Conservation (phyloP, 2,329 filamentous ascomycete genomes). For the Sclerotiophoma versabilis region DNA sequence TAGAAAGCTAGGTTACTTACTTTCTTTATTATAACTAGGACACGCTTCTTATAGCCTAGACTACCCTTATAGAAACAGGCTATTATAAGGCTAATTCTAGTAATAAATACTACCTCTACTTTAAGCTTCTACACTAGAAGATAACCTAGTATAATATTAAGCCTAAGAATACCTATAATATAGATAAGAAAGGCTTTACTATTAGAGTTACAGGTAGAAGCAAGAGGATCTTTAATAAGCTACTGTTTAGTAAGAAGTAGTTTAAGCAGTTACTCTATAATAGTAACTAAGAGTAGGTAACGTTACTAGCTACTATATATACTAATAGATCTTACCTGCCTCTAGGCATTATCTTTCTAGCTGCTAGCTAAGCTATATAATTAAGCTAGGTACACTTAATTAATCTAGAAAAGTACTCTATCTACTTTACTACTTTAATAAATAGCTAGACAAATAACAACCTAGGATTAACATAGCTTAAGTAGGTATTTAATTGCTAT, state of each 20-base stretch:
- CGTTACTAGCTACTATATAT: background rate
- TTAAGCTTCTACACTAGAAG: background rate
- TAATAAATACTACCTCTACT: background rate
- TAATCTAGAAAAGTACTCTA: background rate
- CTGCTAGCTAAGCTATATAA: background rate
- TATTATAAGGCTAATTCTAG: constrained; percentile 18
- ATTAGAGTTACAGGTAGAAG: background rate
- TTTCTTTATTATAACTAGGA: constrained; percentile 25
- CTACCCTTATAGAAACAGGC: constrained; percentile 18
- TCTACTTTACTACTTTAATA: background rate
- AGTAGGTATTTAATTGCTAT: background rate
- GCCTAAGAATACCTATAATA: background rate
- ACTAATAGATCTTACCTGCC: background rate
- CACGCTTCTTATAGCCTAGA: too few species aligned
- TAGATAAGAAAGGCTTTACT: background rate
- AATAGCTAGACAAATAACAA: background rate
- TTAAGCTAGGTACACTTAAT: background rate
- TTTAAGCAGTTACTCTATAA: background rate
- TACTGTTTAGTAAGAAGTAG: background rate
- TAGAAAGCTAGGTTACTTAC: constrained; percentile 23
- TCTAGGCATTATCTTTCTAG: background rate
- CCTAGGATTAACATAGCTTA: background rate
- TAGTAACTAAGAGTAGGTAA: background rate
- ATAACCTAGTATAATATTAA: background rate
- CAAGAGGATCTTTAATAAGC: background rate